Evolutionary conservation across 2,329 filamentous ascomycete species (phyloP), one percentile per base, ranked within the genome.

Genomic region (Ophiosphaerella korrae): DNA sequence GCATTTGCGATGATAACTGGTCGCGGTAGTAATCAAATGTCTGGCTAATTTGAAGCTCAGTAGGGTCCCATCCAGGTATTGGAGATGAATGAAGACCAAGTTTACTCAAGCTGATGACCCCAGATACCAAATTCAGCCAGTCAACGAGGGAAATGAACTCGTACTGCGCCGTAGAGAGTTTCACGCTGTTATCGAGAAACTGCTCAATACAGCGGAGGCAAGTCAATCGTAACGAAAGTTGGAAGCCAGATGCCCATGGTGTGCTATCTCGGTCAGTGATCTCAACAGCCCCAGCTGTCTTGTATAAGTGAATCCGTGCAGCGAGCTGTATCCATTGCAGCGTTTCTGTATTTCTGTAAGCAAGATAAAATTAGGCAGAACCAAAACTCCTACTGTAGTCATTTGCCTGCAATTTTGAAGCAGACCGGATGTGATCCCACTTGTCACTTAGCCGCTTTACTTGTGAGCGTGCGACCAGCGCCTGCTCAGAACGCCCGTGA

Each of bases 1-100:
- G 70, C 63, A 72, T 68, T 21, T 67, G 61, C 14, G 64, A 62
- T 8, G 57, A 64, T 21, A 73, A 55, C 29, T 69, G 63, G 36
- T 70, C 65, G 16, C 68, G 67, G 29, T 66, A 71, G 43, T 70
- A 63, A 4, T 70, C 68, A 32, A 73, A 72, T 9, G 62, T 69
- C 35, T 62, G 64, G 6, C 61, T 45, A 7, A 72, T 59, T 42
- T 73, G 70, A 9, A 73, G 53, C 38, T 73, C 70, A 13, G 42
- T 43, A 3, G 68, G 60, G 26, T 72, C 68, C 68, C 70, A 72
- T 5, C 70, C 70, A 9, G 68, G 61, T 47, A 72, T 63, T 18
- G 64, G 61, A 5, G 67, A 50, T 1, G 66, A 58, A 32, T 72
- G 58, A 2, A 71, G 48, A 7, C 57, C 66, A 12, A 73, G 52